Evolutionary conservation across 129 eudicot species (phyloP).

Genomic region (Flaveria ramosissima): DNA sequence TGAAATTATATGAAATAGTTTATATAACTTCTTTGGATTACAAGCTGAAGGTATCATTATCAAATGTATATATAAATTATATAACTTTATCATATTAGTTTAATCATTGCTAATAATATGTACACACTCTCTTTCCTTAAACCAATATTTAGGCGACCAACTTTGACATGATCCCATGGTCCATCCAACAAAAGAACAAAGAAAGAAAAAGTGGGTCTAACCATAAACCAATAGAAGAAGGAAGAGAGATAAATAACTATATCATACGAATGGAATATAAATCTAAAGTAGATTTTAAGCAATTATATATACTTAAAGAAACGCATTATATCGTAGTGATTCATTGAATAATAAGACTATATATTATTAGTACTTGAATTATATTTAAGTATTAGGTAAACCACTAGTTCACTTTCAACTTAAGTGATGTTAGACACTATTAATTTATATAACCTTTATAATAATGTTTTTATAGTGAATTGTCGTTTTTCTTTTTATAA

Average conservation of each 20-base stretch:
- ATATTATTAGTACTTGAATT: too few relatives aligned
- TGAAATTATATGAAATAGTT: neutral
- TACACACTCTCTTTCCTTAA: neutral
- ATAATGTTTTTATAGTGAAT: too few relatives aligned
- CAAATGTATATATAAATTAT: neutral
- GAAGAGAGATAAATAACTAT: neutral
- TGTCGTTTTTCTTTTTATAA: too few relatives aligned
- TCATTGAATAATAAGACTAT: too few relatives aligned
- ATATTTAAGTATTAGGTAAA: neutral
- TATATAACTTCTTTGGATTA: neutral
- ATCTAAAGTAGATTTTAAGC: neutral
- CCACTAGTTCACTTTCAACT: neutral
- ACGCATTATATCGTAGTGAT: too few relatives aligned
- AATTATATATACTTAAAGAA: neutral
- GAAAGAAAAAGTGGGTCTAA: neutral
- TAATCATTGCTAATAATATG: conserved; percentile 5
- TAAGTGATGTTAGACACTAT: neutral
- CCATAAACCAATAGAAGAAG: conserved; percentile 4
- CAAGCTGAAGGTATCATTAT: neutral
- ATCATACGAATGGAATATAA: neutral
- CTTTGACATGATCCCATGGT: conserved; percentile 23
- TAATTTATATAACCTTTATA: too few relatives aligned
- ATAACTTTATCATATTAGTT: neutral
- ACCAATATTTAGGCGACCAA: conserved; percentile 33
- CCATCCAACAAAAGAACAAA: neutral